A percentile compares a stretch with the other conserved stretches of the same genome.
Evolutionary conservation across 2,329 filamentous ascomycete species (phyloP).

Genomic region (Monilinia aucupariae): DNA sequence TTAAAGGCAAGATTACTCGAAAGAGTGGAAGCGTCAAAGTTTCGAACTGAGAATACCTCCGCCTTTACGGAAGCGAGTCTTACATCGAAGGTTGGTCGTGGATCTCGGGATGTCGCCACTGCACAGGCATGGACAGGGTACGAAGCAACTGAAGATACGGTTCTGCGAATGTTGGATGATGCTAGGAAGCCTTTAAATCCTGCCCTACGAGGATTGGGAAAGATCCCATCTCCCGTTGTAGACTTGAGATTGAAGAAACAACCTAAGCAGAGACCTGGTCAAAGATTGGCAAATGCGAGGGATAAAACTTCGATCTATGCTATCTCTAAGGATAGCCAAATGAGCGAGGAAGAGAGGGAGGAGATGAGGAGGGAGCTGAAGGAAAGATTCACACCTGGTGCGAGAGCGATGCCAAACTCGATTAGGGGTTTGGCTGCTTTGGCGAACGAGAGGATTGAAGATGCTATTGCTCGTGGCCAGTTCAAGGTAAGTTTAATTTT

Average conservation of each 20-base stretch:
- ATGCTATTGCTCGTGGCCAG: constrained; percentile 85
- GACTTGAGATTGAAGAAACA: constrained; percentile 47
- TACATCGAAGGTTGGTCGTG: constrained; percentile 56
- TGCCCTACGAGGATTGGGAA: constrained; percentile 43
- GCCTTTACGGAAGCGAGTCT: constrained; percentile 47
- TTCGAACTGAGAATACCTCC: constrained; percentile 45
- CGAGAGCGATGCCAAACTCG: constrained; percentile 67
- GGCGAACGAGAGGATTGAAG: constrained; percentile 88
- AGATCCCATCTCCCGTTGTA: constrained; percentile 43
- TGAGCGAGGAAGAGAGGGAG: constrained; percentile 68
- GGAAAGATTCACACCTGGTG: constrained; percentile 71
- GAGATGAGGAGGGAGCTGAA: constrained; percentile 67
- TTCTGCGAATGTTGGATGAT: constrained; percentile 80
- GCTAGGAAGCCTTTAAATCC: constrained; percentile 63
- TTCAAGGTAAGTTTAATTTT: constrained; percentile 49
- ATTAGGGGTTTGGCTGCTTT: constrained; percentile 73
- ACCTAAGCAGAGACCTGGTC: constrained; percentile 40
- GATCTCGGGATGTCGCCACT: constrained; percentile 62
- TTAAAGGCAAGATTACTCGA: constrained; percentile 53
- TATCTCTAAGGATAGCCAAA: constrained; percentile 44
- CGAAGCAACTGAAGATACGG: constrained; percentile 68
- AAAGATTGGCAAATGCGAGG: constrained; percentile 49
- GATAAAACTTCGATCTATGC: constrained; percentile 55
- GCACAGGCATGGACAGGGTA: constrained; percentile 71
- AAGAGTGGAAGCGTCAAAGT: constrained; percentile 51